Conservation (phyloP, 371 early-diverging fungal species). For the Apophysomyces elegans region DNA sequence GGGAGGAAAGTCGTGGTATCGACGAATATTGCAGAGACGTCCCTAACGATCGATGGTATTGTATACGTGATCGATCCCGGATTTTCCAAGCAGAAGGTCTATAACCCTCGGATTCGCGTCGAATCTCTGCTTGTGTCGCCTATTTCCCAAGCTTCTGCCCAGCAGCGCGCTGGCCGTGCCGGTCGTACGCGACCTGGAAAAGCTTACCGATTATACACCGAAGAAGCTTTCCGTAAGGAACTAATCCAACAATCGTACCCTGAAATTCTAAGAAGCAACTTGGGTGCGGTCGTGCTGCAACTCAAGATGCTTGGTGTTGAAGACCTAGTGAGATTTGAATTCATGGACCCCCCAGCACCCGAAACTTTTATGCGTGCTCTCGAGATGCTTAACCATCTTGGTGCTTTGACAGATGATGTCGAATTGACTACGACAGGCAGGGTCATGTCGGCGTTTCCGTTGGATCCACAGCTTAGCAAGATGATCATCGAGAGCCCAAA, state of each 20-base stretch:
- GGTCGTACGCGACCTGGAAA: conserved; percentile 94
- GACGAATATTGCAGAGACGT: conserved; percentile 99
- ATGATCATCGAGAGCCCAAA: conserved; percentile 83
- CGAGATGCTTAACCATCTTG: conserved; percentile 87
- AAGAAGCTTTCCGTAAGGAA: conserved; percentile 79
- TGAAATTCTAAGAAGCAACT: conserved; percentile 86
- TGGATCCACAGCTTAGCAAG: conserved; percentile 90
- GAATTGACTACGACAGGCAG: conserved; percentile 82
- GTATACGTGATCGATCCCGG: conserved; percentile 99
- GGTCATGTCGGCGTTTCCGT: conserved; percentile 88
- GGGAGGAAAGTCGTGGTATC: conserved; percentile 96
- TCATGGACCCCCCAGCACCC: conserved; percentile 93
- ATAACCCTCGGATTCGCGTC: conserved; percentile 93
- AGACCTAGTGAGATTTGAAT: conserved; percentile 92
- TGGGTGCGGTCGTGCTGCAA: conserved; percentile 86
- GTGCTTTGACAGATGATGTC: conserved; percentile 87
- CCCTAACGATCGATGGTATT: conserved; percentile 98
- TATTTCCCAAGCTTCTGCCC: conserved; percentile 80
- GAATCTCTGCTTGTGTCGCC: conserved; percentile 77
- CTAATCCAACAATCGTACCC: conserved; percentile 89
- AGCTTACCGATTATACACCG: conserved; percentile 93
- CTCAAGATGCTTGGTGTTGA: conserved; percentile 87
- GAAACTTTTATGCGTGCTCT: conserved; percentile 93
- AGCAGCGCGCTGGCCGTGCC: conserved; percentile 91
- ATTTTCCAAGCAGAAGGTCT: conserved; percentile 97